These are phyloP conservation scores for Melaleuca alternifolia DNA, from an alignment of 345 rosid genomes.

Conservation along the genomic window DNA sequence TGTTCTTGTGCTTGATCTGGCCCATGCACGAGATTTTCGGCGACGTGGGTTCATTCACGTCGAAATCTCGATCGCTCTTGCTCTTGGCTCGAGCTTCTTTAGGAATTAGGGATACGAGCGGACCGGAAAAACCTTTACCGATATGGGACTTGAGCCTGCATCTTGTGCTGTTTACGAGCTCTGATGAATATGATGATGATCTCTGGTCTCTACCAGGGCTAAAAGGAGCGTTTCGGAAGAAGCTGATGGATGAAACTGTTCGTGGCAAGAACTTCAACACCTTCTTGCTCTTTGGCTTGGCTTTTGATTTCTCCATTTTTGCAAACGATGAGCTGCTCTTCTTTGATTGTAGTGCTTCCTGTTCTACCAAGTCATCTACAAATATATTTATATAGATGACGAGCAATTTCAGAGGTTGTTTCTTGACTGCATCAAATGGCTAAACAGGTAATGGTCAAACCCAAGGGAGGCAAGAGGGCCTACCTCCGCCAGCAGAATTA, in stretches of 20 bases:
- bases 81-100: slow-evolving; percentile 38
- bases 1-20: slow-evolving; percentile 63
- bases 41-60: slow-evolving; percentile 63
- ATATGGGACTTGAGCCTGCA: neutral
- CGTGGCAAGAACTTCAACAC: slow-evolving; percentile 36
- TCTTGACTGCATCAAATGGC: neutral
- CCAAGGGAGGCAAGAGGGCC: neutral
- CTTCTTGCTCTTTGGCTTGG: slow-evolving; percentile 25
- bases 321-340: neutral
- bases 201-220: slow-evolving; percentile 55
- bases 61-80: slow-evolving; percentile 6
- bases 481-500: neutral
- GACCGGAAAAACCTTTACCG: slow-evolving; percentile 43
- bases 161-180: neutral
- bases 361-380: neutral
- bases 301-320: neutral
- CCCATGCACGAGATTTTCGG: slow-evolving; percentile 95
- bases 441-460: neutral
- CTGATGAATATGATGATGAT: neutral
- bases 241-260: slow-evolving; percentile 15
- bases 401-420: neutral
- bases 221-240: slow-evolving; percentile 43
- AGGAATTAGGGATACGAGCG: slow-evolving; percentile 55
- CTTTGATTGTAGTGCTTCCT: neutral
- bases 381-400: neutral